Percentiles rank a stretch among this genome's conserved stretches.
phyloP scores from a whole-genome alignment of 441 rosid genomes.

The Syzygium malaccense region DNA sequence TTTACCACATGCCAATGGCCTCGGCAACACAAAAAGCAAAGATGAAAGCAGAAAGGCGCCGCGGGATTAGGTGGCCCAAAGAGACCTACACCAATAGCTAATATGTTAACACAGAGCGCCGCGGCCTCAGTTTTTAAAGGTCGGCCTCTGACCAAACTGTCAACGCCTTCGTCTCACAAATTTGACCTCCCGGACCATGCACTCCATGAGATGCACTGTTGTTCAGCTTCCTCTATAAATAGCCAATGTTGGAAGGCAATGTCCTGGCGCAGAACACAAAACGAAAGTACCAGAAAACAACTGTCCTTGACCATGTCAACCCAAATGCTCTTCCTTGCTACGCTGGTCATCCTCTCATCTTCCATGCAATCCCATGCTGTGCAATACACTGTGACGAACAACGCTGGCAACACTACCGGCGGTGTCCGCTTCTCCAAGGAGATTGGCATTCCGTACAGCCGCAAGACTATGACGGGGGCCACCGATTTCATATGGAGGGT shows the following conservation, averaged over 20 bases:
- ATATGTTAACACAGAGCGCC: not conserved
- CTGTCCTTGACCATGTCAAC: too few species aligned
- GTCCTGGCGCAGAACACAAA: not conserved
- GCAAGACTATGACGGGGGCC: not conserved
- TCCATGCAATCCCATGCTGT: not conserved
- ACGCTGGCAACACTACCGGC: not conserved
- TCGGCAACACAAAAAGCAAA: not conserved
- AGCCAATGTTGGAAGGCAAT: not conserved
- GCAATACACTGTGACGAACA: not conserved
- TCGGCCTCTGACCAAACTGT: not conserved
- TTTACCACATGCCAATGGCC: not conserved
- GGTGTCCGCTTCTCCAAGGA: not conserved
- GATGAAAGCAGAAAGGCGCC: too few species aligned
- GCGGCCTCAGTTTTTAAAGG: not conserved
- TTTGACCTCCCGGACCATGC: not conserved
- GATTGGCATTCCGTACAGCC: not conserved
- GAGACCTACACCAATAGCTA: not conserved
- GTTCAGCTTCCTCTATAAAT: not conserved
- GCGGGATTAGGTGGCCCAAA: too few species aligned
- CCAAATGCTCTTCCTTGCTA: too few species aligned
- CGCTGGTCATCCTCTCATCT: too few species aligned
- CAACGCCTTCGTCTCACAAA: not conserved
- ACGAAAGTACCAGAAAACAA: not conserved
- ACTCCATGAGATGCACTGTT: too few species aligned
- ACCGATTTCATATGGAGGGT: not conserved